These are phyloP conservation scores for Stagonosporopsis chrysanthemi DNA, from an alignment of 2,329 filamentous ascomycete species.

Conservation along the genomic window DNA sequence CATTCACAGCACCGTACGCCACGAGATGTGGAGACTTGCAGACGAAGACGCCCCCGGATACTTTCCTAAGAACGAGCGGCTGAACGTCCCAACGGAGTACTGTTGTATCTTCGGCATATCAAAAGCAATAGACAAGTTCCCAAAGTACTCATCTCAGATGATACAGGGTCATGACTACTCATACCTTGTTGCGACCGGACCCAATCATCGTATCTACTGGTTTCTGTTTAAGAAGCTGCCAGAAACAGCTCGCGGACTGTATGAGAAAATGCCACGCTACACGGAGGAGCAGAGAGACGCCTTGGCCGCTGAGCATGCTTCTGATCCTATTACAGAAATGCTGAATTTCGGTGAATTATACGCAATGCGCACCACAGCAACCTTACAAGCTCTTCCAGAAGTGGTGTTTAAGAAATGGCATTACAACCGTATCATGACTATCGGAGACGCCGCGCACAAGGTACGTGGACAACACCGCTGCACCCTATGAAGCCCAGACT, in stretches of 20 bases:
- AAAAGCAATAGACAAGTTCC: background rate
- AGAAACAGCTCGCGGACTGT: background rate
- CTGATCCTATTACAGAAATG: background rate
- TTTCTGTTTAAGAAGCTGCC: constrained; percentile 7
- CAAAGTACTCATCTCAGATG: background rate
- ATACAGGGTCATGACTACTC: background rate
- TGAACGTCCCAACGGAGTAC: background rate
- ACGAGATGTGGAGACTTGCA: constrained; percentile 26
- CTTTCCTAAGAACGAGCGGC: background rate
- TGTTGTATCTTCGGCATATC: constrained; percentile 7
- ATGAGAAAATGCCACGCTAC: background rate
- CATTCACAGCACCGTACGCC: constrained; percentile 20
- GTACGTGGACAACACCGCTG: constrained; percentile 21
- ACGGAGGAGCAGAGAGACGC: constrained; percentile 1
- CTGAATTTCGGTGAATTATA: constrained; percentile 26
- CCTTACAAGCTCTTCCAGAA: constrained; percentile 43
- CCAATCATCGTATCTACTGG: constrained; percentile 2
- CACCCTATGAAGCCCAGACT: background rate
- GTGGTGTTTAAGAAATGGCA: constrained; percentile 51
- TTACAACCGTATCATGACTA: constrained; percentile 44
- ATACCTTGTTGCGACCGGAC: background rate
- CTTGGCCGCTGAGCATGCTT: background rate
- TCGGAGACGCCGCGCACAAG: constrained; percentile 50
- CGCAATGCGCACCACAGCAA: constrained; percentile 21
- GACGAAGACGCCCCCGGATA: constrained; percentile 4